Percentiles rank a stretch among this genome's conserved stretches.
Evolutionary conservation across 139 green algal genomes (phyloP).

Genomic region (Astrephomene gubernaculifera): DNA sequence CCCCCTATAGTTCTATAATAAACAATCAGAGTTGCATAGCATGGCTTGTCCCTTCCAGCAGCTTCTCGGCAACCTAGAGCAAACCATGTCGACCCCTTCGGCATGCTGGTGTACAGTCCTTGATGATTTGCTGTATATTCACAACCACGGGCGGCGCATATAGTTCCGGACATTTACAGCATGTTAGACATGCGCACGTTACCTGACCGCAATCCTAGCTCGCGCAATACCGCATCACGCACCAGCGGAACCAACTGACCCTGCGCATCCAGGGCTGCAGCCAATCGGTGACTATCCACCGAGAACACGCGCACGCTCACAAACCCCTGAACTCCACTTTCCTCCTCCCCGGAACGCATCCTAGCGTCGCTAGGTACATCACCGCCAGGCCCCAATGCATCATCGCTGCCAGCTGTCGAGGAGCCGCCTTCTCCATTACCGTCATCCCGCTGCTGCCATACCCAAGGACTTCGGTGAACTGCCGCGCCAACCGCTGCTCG

Average conservation of each 20-base stretch:
- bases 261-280: conserved; percentile 70
- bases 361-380: no score
- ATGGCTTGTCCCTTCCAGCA: neutral
- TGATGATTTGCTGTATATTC: no score
- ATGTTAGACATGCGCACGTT: conserved; percentile 19
- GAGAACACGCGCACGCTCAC: conserved; percentile 53
- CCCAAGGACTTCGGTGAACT: neutral
- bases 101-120: no score
- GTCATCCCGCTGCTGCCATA: neutral
- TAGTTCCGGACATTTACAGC: no score
- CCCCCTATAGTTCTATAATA: no score
- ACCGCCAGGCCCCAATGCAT: neutral
- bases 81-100: no score
- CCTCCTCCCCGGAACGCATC: no score
- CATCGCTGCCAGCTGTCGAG: neutral
- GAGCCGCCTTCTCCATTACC: neutral
- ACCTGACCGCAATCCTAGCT: neutral
- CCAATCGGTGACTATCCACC: conserved; percentile 84
- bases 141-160: no score
- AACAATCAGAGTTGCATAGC: no score
- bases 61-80: no score
- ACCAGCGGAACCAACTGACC: conserved; percentile 77
- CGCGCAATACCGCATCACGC: conserved; percentile 55
- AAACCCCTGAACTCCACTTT: no score
- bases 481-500: neutral